A percentile compares a stretch with the other conserved stretches of the same genome.
Evolutionary conservation across 2,329 filamentous ascomycete species (phyloP).

Genomic region (Calonectria montana): DNA sequence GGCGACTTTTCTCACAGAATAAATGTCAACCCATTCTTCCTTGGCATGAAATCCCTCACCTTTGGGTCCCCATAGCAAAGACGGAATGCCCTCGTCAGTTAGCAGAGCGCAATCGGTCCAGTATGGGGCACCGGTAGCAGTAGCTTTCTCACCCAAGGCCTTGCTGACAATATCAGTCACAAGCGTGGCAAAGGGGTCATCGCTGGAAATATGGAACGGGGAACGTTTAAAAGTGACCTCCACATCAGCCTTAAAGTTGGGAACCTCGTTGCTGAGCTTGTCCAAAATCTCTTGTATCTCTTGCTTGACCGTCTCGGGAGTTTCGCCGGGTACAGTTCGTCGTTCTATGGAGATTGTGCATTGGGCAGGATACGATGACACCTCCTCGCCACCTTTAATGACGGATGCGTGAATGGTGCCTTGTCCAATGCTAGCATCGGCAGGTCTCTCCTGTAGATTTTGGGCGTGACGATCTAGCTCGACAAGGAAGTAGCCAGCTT

Average conservation of each 20-base stretch:
- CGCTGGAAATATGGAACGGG: conserved; percentile 51
- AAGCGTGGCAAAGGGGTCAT: conserved; percentile 55
- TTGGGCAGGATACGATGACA: conserved; percentile 61
- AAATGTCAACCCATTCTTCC: conserved; percentile 61
- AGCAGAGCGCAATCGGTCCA: conserved; percentile 66
- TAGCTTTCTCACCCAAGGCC: conserved; percentile 41
- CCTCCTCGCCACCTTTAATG: conserved; percentile 63
- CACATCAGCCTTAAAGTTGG: conserved; percentile 54
- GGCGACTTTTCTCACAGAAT: conserved; percentile 53
- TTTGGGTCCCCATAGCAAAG: conserved; percentile 58
- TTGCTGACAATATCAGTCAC: conserved; percentile 43
- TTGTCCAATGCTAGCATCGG: conserved; percentile 49
- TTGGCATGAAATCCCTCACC: conserved; percentile 62
- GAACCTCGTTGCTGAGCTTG: conserved; percentile 44
- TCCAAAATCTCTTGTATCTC: conserved; percentile 54
- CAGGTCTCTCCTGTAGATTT: conserved; percentile 42
- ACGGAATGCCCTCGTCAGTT: conserved; percentile 55
- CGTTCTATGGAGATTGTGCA: conserved; percentile 62
- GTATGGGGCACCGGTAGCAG: conserved; percentile 48
- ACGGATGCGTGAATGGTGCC: conserved; percentile 59
- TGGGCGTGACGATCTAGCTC: conserved; percentile 56
- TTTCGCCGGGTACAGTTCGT: conserved; percentile 59
- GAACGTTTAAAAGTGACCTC: conserved; percentile 55
- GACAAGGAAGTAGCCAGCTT: conserved; percentile 59
- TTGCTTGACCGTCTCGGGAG: conserved; percentile 46